These are phyloP conservation scores for Dipteronia sinensis DNA, from an alignment of 345 rosid genomes.

Conservation along the genomic window DNA sequence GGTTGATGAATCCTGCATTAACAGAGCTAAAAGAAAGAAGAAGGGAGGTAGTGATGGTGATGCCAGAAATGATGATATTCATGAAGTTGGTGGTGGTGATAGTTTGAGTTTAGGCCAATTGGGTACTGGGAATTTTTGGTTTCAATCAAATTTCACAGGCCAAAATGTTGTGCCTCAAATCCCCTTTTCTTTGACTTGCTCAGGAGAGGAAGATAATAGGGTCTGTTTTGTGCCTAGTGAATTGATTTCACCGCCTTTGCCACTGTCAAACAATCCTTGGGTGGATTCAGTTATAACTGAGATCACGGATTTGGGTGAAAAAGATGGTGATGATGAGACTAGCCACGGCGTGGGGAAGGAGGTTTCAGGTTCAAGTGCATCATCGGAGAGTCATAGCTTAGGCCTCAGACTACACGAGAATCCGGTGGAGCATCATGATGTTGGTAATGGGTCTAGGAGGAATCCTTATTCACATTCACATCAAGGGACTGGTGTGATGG, in stretches of 20 bases:
- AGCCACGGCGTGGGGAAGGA: slow-evolving; percentile 62
- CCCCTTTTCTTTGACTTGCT: slow-evolving; percentile 73
- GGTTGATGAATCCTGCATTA: slow-evolving; percentile 57
- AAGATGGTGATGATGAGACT: slow-evolving; percentile 62
- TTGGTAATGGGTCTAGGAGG: slow-evolving; percentile 60
- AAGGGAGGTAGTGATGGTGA: slow-evolving; percentile 40
- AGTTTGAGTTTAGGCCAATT: slow-evolving; percentile 48
- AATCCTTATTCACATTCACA: slow-evolving; percentile 49
- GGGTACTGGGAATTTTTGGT: slow-evolving; percentile 65
- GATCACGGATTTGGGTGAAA: slow-evolving; percentile 71
- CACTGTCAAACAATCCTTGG: slow-evolving; percentile 73
- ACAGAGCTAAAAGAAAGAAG: slow-evolving; percentile 77
- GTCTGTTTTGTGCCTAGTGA: slow-evolving; percentile 73
- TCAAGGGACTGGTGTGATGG: slow-evolving; percentile 27
- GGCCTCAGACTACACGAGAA: slow-evolving; percentile 50
- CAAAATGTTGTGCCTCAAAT: slow-evolving; percentile 49
- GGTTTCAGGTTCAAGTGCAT: slow-evolving; percentile 79
- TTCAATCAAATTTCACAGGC: slow-evolving; percentile 56
- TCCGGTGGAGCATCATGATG: slow-evolving; percentile 39
- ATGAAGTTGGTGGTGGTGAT: slow-evolving; percentile 45
- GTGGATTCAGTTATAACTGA: slow-evolving; percentile 68
- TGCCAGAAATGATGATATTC: slow-evolving; percentile 19
- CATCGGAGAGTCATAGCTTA: slow-evolving; percentile 74
- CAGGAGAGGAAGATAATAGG: slow-evolving; percentile 70
- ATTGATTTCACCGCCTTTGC: slow-evolving; percentile 67